phyloP scores from a whole-genome alignment of 441 rosid genomes.

The Aleurites moluccanus region DNA sequence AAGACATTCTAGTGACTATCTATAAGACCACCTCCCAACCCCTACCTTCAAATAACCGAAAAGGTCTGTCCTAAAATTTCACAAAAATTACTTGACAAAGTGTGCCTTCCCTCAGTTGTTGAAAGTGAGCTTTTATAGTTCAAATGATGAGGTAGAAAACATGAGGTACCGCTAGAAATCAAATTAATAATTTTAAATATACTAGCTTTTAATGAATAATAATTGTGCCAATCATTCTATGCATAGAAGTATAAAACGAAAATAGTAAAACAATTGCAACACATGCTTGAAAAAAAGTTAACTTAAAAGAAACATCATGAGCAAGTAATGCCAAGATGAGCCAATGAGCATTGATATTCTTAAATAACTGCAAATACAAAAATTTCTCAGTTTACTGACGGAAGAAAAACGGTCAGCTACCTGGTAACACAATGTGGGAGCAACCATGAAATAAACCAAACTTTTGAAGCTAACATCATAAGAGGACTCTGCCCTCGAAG shows the following conservation, averaged over 20 bases:
- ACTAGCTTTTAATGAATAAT: not conserved
- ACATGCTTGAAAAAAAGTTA: not conserved
- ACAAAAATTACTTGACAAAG: not conserved
- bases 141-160: not conserved
- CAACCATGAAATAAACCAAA: slow-evolving; percentile 94
- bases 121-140: too few relatives aligned
- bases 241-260: too few relatives aligned
- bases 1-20: not conserved
- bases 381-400: not conserved
- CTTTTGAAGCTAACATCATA: slow-evolving; percentile 64
- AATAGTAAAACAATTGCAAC: not conserved
- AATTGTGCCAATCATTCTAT: not conserved
- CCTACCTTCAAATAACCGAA: not conserved
- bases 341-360: not conserved
- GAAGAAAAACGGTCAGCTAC: slow-evolving; percentile 37
- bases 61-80: not conserved
- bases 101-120: not conserved
- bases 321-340: not conserved
- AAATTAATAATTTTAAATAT: too few relatives aligned
- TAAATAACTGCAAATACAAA: not conserved
- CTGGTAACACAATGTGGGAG: slow-evolving; percentile 99
- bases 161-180: not conserved
- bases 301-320: not conserved
- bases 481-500: slow-evolving; percentile 39
- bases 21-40: not conserved